Evolutionary conservation across 1,139 yeast genomes (phyloP), one percentile per base, ranked within the genome.

Genomic region (Trichomonascaceae sp.): DNA sequence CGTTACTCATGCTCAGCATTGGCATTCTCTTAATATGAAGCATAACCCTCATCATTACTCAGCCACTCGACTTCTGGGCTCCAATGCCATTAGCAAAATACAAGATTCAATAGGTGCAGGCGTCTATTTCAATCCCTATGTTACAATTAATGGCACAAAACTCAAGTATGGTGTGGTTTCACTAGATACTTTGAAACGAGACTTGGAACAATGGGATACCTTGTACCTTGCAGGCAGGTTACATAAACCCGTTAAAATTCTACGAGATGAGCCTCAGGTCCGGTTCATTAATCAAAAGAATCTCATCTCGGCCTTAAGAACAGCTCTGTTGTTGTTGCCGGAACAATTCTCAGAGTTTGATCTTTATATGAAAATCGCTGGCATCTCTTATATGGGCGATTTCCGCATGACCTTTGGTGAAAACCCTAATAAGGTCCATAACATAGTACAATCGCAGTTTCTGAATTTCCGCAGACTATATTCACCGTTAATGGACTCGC

Each of bases 41-140:
- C 84, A 82, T 60, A 75, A 82, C 65, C 84, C 87, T 1, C 68
- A 75, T 9, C 99, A 95, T 69, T 95, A 95, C 67, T 87, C 96
- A 2, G 74, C 80, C 12, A 66, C 89, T 53, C 78, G 80, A 56
- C 71, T 69, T 51, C 74, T 85, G 9, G 95, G 96, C 0, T 74
- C 88, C 1, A 71, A 79, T 9, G 70, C 78, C 0, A 77, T 91
- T 1, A 76, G 86, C 10, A 68, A 66, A 49, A 76, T 88, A 18
- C 93, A 87, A 64, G 79, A 80, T 47, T 55, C 60, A 1, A 63
- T 81, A n/a, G 97, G 96, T 1, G 93, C 95, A 0, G 97, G 97
- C 2, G 85, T 93, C 4, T 95, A 91, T 68, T 95, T 89, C 74
- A 95, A 93, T 66, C 98, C 99, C 2, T 93, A 80, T 69, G 88